Evolutionary conservation across 2,329 filamentous ascomycete species (phyloP), one percentile per base, ranked within the genome.

Genomic region (Fusarium pilosicola): DNA sequence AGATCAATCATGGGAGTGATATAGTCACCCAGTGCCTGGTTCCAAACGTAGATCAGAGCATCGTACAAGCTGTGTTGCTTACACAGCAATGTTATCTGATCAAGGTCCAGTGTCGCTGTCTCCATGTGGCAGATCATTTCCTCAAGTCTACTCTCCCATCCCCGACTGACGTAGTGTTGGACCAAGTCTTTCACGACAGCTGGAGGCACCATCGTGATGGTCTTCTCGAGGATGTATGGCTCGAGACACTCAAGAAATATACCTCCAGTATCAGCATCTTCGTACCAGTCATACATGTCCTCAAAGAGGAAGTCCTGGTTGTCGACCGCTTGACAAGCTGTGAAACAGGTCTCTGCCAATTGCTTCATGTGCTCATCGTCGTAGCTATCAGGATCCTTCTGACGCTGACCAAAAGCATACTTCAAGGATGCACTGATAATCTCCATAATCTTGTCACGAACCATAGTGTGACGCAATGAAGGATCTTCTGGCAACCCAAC

Each of bases 31-130:
- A 99, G 85, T 6, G 94, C 95, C 81, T 94, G 92, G 69, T 97
- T 98, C 96, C 96, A 99, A 62, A 99, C 93, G 80, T 98, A 98
- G 48, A 97, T 95, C 64, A 98, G 89, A 5, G 96, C 97, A 82
- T 99, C 97, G 79, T 98, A 99, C 8, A 99, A 88, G 74, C 93
- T 90, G 81, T 98, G 92, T 79, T 96, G 92, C 81, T 96, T 97
- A 87, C 96, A 99, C 30, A 99, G 86, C 18, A 89, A 88, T 1
- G 96, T 98, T 65, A 97, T 91, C 81, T 98, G 94, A 80, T 99
- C 96, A 75, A 99, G 91, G 80, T 99, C 97, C 79, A 99, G 91
- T 1, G 95, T 97, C 20, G 90, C 86, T 3, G 96, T 97, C 77
- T 97, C 93, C 84, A 99, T 92, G 73, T 96, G 92, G 80, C 96